A percentile compares a stretch with the other conserved stretches of the same genome.
Evolutionary conservation across 495 filamentous ascomycete genomes (phyloP).

Genomic region (Daldinia loculata): DNA sequence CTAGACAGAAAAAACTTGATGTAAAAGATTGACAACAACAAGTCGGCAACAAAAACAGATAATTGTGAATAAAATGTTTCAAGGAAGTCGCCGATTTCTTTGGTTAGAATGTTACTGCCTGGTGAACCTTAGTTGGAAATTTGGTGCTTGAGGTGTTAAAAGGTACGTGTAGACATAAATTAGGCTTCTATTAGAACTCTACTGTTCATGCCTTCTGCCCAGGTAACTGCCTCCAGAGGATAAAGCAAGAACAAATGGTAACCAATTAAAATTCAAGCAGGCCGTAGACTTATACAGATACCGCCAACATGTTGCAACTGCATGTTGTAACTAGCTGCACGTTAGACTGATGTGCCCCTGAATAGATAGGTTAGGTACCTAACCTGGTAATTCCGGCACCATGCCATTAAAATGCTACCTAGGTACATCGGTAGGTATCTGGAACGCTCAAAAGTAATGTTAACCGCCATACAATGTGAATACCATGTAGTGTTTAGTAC

Average conservation of each 20-base stretch:
- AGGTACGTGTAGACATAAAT: background rate
- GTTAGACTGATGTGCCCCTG: no score
- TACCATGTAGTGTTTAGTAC: slow-evolving; percentile 9
- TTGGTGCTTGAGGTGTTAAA: background rate
- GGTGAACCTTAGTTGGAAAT: background rate
- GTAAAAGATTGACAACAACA: no score
- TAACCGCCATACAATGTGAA: slow-evolving; percentile 23
- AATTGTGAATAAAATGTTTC: background rate
- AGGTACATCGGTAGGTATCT: no score
- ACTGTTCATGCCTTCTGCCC: background rate
- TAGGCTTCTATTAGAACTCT: background rate
- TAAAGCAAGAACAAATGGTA: no score
- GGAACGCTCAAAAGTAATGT: slow-evolving; percentile 18
- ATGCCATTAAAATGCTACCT: slow-evolving; percentile 23
- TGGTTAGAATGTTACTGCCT: background rate
- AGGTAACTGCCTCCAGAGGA: no score
- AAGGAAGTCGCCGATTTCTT: background rate
- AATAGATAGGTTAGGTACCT: background rate
- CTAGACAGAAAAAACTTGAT: background rate
- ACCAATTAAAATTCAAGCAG: no score
- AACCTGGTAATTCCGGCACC: background rate
- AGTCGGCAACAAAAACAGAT: no score
- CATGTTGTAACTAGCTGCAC: no score
- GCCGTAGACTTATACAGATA: no score
- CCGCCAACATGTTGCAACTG: no score